Conservation (phyloP, 176 grass and related monocot genomes). For the Carex kokanica region DNA sequence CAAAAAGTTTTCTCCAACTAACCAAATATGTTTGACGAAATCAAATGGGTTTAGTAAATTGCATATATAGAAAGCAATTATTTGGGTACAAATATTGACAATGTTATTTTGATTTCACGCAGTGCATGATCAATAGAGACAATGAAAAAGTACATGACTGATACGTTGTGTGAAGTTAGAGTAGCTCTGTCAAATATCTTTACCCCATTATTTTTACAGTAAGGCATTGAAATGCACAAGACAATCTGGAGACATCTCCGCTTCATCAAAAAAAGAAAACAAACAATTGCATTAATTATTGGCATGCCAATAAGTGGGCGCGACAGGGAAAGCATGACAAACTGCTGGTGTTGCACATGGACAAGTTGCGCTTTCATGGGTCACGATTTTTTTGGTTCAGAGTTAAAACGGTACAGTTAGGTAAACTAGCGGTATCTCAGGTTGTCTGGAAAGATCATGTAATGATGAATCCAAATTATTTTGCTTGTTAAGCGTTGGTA, state of each 20-base stretch:
- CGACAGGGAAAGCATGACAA: constrained; percentile 1
- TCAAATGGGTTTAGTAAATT: too few relatives aligned
- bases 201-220: too few relatives aligned
- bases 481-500: not conserved
- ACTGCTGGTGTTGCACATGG: not conserved
- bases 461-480: not conserved
- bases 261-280: not conserved
- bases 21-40: not conserved
- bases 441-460: constrained; percentile 12
- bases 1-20: not conserved
- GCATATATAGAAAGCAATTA: too few relatives aligned
- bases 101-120: too few relatives aligned
- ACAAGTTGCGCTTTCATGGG: constrained; percentile 10
- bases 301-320: not conserved
- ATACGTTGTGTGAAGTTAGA: too few relatives aligned
- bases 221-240: not conserved
- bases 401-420: constrained; percentile 9
- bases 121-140: too few relatives aligned
- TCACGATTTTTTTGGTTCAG: constrained; percentile 1
- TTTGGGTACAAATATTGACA: too few relatives aligned
- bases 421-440: constrained; percentile 17
- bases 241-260: not conserved
- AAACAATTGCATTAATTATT: constrained; percentile 14
- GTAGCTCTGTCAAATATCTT: too few relatives aligned
- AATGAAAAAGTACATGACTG: too few relatives aligned